Evolutionary conservation across 345 rosid genomes (phyloP).

Genomic region (Nephelium lappaceum): DNA sequence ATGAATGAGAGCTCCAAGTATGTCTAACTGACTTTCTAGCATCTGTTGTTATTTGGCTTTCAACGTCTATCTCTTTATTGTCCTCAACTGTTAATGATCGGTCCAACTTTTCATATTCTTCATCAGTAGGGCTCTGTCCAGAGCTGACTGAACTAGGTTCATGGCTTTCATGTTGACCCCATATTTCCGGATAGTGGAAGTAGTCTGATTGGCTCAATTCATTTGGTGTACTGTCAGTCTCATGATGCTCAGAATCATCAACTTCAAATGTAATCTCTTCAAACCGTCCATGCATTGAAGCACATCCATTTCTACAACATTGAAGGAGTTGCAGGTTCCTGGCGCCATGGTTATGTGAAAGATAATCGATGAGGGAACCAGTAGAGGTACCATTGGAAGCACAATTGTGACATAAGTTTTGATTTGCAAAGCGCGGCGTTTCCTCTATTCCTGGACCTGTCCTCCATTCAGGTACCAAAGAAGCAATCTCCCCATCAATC

Average conservation of each 20-base stretch:
- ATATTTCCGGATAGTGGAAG: slow-evolving; percentile 49
- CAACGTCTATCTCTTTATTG: slow-evolving; percentile 27
- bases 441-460: slow-evolving; percentile 72
- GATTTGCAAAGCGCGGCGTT: slow-evolving; percentile 56
- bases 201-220: slow-evolving; percentile 29
- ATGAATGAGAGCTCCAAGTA: slow-evolving; percentile 38
- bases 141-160: slow-evolving; percentile 68
- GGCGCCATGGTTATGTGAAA: slow-evolving; percentile 41
- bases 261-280: slow-evolving; percentile 72
- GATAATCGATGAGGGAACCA: slow-evolving; percentile 57
- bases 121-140: slow-evolving; percentile 58
- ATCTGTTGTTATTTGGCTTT: slow-evolving; percentile 25
- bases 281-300: slow-evolving; percentile 82
- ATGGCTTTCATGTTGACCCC: slow-evolving; percentile 76
- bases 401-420: slow-evolving; percentile 61
- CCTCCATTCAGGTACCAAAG: slow-evolving; percentile 80
- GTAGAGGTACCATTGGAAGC: slow-evolving; percentile 70
- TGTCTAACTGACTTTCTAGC: slow-evolving; percentile 34
- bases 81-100: slow-evolving; percentile 25
- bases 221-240: slow-evolving; percentile 33
- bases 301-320: slow-evolving; percentile 61
- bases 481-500: slow-evolving; percentile 85
- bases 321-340: slow-evolving; percentile 42
- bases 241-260: slow-evolving; percentile 47
- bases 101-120: slow-evolving; percentile 49